Percentiles rank a stretch among this genome's conserved stretches.
phyloP scores from a whole-genome alignment of 1,284 basidiomycete genomes.

The Heterobasidion parviporum region DNA sequence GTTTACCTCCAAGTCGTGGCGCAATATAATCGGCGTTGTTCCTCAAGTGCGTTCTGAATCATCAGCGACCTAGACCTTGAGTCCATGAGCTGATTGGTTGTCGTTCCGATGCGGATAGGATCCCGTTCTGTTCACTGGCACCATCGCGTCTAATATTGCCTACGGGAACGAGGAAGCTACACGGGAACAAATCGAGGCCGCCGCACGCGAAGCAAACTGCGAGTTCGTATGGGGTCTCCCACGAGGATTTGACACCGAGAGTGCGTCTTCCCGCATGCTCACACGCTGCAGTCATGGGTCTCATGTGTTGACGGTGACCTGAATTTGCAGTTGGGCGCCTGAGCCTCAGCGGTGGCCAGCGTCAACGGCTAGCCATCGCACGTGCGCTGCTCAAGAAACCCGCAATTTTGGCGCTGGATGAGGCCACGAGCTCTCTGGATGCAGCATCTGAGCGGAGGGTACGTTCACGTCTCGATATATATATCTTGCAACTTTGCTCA shows the following conservation, averaged over 20 bases:
- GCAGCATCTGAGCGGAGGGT: constrained; percentile 81
- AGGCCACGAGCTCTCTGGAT: constrained; percentile 82
- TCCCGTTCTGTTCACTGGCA: constrained; percentile 77
- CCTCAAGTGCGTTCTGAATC: constrained; percentile 48
- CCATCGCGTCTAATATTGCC: constrained; percentile 89
- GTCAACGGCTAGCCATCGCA: constrained; percentile 68
- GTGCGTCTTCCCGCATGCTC: constrained; percentile 26
- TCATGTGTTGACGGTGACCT: constrained; percentile 1
- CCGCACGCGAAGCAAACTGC: constrained; percentile 88
- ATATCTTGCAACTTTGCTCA: neutral
- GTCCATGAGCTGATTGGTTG: neutral
- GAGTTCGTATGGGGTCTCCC: constrained; percentile 94
- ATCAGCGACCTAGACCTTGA: neutral
- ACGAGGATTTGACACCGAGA: constrained; percentile 72
- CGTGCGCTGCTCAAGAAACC: constrained; percentile 83
- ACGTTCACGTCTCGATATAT: neutral
- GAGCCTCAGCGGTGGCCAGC: constrained; percentile 61
- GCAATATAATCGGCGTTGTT: constrained; percentile 80
- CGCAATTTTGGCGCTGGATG: constrained; percentile 74
- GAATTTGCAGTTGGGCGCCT: constrained; percentile 51
- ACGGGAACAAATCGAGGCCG: constrained; percentile 78
- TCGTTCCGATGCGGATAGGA: constrained; percentile 33
- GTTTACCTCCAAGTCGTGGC: constrained; percentile 81
- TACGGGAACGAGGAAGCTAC: constrained; percentile 76
- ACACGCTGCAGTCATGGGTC: no score